Percentiles rank a stretch among this genome's conserved stretches.
Conservation (phyloP, 305 asterid species). For the Solanum chacoense region DNA sequence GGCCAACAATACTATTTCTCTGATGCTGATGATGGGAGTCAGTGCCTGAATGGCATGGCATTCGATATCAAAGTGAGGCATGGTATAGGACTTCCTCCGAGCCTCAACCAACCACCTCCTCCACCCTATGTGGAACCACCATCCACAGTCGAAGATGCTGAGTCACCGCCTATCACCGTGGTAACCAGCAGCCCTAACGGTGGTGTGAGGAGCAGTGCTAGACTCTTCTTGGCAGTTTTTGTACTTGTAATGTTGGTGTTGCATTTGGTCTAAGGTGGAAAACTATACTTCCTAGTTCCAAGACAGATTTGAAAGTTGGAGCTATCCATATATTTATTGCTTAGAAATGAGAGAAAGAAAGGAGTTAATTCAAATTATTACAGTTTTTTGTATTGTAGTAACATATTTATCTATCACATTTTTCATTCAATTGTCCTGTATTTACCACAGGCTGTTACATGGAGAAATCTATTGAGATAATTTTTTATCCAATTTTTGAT, state of each 20-base stretch:
- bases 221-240: conserved; percentile 9
- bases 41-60: conserved; percentile 67
- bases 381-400: not conserved
- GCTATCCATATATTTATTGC: not conserved
- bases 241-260: conserved; percentile 23
- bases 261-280: conserved; percentile 12
- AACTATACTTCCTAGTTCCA: not conserved
- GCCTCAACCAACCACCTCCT: conserved; percentile 81
- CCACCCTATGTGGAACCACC: conserved; percentile 74
- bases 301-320: not conserved
- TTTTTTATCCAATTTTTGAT: not conserved
- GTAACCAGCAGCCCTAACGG: conserved; percentile 15
- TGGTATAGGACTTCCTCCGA: conserved; percentile 78
- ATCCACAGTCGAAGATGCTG: conserved; percentile 23
- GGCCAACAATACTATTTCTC: conserved; percentile 71
- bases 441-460: not conserved
- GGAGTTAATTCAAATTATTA: not conserved
- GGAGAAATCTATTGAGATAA: not conserved
- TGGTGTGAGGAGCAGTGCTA: conserved; percentile 20
- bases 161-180: conserved; percentile 28
- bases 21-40: conserved; percentile 56
- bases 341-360: not conserved
- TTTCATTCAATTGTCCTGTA: not conserved
- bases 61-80: conserved; percentile 52
- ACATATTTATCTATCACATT: not conserved